phyloP scores from a whole-genome alignment of 208 protist genomes.

The Acanthamoeba sp. region DNA sequence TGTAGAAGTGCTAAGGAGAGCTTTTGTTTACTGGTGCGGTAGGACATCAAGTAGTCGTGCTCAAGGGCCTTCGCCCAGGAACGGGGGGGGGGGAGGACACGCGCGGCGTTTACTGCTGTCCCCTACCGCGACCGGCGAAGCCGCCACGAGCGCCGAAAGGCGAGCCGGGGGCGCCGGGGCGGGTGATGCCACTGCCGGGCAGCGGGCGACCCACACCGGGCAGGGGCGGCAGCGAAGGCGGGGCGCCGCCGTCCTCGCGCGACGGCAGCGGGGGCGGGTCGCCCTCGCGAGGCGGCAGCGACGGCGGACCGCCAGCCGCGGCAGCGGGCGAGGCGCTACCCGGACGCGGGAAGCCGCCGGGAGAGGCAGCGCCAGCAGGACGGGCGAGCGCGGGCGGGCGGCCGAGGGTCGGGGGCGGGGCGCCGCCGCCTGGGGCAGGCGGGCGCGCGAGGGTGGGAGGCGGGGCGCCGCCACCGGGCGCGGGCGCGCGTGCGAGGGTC shows the following conservation, averaged over 20 bases:
- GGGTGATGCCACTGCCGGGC: not conserved
- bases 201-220: not conserved
- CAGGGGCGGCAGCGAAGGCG: not conserved
- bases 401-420: not conserved
- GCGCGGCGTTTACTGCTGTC: not conserved
- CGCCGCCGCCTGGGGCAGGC: not conserved
- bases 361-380: too few relatives aligned
- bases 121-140: conserved; percentile 22
- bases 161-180: not conserved
- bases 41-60: conserved; percentile 34
- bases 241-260: not conserved
- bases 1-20: too few relatives aligned
- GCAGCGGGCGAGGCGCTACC: not conserved
- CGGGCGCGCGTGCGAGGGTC: not conserved
- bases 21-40: too few relatives aligned
- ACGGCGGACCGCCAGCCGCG: not conserved
- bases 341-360: too few relatives aligned
- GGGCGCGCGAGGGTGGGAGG: not conserved
- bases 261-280: not conserved
- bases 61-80: conserved; percentile 73
- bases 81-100: too few relatives aligned
- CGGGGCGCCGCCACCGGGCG: not conserved
- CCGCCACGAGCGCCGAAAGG: conserved; percentile 15
- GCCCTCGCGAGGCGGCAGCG: conserved; percentile 1
- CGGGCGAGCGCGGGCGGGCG: not conserved